Base-by-base conservation (phyloP, 805 yeast species). In the Cyberlindnera sargentensis region DNA sequence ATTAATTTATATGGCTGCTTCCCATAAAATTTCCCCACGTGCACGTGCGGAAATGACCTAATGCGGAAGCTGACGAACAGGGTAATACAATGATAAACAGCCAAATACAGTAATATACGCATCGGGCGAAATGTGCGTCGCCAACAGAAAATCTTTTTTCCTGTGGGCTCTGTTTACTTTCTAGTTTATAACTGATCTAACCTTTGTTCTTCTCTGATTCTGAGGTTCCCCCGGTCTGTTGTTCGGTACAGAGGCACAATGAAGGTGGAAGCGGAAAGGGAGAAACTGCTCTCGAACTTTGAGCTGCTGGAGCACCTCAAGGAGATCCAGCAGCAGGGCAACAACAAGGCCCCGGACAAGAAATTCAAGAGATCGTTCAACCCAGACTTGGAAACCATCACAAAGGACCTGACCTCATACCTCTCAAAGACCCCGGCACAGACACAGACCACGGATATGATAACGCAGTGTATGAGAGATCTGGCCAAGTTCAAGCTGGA, bases 241-340 rank as follows among this genome's bases (percentile, higher is more conserved):
- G 33, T 20, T 6, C 11, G 26, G 11, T 10, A 5, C 10, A 20
- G 39, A 27, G 9, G 9, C 4, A 15, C 20, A 20, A 60, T 38
- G 41, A 38, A 31, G 31, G 65, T 74, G 4, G 61, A 73, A 29
- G 59, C 62, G 27, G 71, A 68, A 39, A 68, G 82, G 49, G 78
- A 74, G 41, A 71, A 76, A 37, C 73, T 77, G 46, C 58, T 79
- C 37, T 73, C 80, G 46, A 80, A 78, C 57, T 78, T 66, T 48
- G 85, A 79, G 56, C 80, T 76, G 2, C 58, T 61, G 24, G 69
- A 72, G 44, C 80, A 76, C 48, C 56, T 79, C 46, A 55, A 66
- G 6, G 72, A 67, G 37, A 53, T 75, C 34, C 71, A 74, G 54
- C 48, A 52, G 29, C 52, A 57, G 34, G 63, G 66, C 47, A 50